Base-by-base conservation (phyloP, 805 yeast genomes). In the Kurtzmaniella fragi region DNA sequence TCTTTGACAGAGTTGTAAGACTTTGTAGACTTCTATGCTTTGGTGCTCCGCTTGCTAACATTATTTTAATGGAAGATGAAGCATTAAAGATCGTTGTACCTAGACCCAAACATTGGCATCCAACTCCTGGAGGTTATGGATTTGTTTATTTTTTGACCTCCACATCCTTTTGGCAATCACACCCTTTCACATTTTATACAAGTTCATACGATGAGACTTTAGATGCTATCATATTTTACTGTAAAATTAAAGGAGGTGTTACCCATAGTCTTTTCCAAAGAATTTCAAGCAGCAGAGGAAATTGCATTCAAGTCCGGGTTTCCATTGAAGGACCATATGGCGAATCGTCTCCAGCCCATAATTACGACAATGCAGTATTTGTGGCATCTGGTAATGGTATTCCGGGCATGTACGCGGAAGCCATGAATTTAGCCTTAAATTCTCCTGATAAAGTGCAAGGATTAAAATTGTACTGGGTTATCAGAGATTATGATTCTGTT, bases 311-410 rank as follows among this genome's bases (percentile, higher is more conserved):
- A 14, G 52, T 65, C 30, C 49, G 65, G 39, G 67, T 67, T 12
- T 53, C 55, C 8, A 54, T 67, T 10, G 91, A 84, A 53, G 91
- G 91, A 1, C 89, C 90, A 2, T 84, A 84, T 51, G 86, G 91
- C 2, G 64, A 67, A 30, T 45, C 71, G 2, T 53, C 75, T 4
- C 74, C 80, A 2, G 60, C 77, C 12, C 59, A 64, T 17, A 60
- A 64, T 32, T 82, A 72, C 48, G 73, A 77, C 35, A 71, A 74
- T 41, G 73, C 80, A 5, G 67, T 82, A 5, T 69, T 81, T 32
- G 44, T 84, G 17, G 83, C 90, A 6, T 90, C 88, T 35, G 91
- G 93, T 25, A 78, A 78, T 39, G 93, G 93, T 39, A 66, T 84
- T 37, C 80, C 91, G 1, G 85, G 80, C 16, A 59, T 71, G 17